These are phyloP conservation scores for Heteromeles arbutifolia DNA, from an alignment of 306 rosid genomes.

Conservation along the genomic window DNA sequence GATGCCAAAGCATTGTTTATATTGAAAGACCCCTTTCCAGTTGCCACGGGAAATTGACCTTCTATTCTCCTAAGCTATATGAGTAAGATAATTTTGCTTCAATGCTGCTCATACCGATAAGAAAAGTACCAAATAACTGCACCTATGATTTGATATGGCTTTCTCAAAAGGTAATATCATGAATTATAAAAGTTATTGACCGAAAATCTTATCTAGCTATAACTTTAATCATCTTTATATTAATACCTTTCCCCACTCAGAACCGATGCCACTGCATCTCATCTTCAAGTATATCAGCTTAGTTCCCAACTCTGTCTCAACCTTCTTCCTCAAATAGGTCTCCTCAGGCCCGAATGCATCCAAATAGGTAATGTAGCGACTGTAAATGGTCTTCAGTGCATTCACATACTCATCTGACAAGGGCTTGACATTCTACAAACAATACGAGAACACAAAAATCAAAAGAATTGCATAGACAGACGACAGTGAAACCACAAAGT, in stretches of 20 bases:
- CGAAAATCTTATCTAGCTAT: neutral
- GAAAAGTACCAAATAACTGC: neutral
- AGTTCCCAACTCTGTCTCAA: slow-evolving; percentile 82
- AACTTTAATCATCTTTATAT: neutral
- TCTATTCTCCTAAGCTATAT: neutral
- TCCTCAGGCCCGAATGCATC: slow-evolving; percentile 82
- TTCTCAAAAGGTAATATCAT: neutral
- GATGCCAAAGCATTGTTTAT: neutral
- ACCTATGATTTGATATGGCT: neutral
- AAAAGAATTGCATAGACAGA: neutral
- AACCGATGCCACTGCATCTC: slow-evolving; percentile 76
- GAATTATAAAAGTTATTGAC: neutral
- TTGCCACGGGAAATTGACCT: neutral
- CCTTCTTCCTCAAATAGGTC: slow-evolving; percentile 79
- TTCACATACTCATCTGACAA: slow-evolving; percentile 47
- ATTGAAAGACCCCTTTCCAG: neutral
- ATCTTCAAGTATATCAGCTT: slow-evolving; percentile 84
- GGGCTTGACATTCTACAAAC: slow-evolving; percentile 57
- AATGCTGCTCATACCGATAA: neutral
- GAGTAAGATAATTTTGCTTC: neutral
- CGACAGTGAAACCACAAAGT: neutral
- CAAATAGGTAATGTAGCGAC: slow-evolving; percentile 73
- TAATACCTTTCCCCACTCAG: slow-evolving; percentile 94
- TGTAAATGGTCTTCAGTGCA: slow-evolving; percentile 49
- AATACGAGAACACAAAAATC: slow-evolving; percentile 15